A percentile compares a stretch with the other conserved stretches of the same genome.
phyloP scores from a whole-genome alignment of 495 filamentous ascomycete genomes.

The Staphylotrichum longicolle region DNA sequence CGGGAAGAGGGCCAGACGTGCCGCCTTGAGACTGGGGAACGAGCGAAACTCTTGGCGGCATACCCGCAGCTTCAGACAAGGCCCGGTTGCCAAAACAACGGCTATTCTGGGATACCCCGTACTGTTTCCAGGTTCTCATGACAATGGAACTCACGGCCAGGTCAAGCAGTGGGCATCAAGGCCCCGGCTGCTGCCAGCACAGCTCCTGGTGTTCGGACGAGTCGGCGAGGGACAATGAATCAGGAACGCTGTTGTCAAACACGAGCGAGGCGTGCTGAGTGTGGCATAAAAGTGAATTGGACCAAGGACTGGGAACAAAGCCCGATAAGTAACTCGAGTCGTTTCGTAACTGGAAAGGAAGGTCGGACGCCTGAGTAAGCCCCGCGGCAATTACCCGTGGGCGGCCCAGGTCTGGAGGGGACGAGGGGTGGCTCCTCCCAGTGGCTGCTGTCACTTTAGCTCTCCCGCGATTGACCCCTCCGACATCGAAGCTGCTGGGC shows the following conservation, averaged over 20 bases:
- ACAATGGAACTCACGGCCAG: neutral
- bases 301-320: neutral
- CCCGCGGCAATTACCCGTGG: conserved; percentile 32
- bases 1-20: neutral
- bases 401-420: neutral
- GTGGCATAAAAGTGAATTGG: too few species aligned
- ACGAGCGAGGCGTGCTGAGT: too few species aligned
- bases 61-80: conserved; percentile 13
- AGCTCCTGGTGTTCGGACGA: too few species aligned
- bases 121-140: neutral
- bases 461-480: conserved; percentile 27
- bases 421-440: neutral
- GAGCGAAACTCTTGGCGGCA: conserved; percentile 5
- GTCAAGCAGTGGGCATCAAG: too few species aligned
- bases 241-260: too few species aligned
- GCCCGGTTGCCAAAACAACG: conserved; percentile 3
- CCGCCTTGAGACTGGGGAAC: neutral
- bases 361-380: conserved; percentile 33
- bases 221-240: too few species aligned
- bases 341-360: conserved; percentile 5
- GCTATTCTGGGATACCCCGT: conserved; percentile 2
- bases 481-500: conserved; percentile 26
- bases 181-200: too few species aligned
- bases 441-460: conserved; percentile 20
- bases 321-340: neutral